Evolutionary conservation across 371 early-diverging fungal genomes (phyloP).

Genomic region (Apophysomyces sp.): DNA sequence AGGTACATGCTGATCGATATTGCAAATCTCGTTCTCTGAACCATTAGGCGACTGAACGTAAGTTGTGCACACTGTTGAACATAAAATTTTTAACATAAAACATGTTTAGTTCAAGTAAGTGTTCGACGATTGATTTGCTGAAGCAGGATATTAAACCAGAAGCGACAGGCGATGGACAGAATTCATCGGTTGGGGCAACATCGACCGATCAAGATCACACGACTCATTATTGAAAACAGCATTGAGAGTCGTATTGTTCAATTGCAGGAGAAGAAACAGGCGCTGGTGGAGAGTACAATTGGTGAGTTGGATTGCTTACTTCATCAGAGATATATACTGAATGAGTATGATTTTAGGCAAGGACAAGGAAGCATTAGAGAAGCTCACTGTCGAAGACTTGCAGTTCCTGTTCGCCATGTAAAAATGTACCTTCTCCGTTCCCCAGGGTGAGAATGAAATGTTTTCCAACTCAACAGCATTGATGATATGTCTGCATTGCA

Average conservation of each 20-base stretch:
- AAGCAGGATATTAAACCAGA: slow-evolving; percentile 2
- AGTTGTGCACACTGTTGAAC: slow-evolving; percentile 6
- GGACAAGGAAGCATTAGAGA: slow-evolving; percentile 62
- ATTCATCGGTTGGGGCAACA: slow-evolving; percentile 91
- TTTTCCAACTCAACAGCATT: background rate
- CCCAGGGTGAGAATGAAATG: background rate
- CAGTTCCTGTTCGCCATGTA: slow-evolving; percentile 82
- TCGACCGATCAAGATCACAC: slow-evolving; percentile 86
- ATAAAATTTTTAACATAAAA: background rate
- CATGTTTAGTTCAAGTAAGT: background rate
- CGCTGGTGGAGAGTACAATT: slow-evolving; percentile 87
- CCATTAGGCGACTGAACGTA: slow-evolving; percentile 43
- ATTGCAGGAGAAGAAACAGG: slow-evolving; percentile 94
- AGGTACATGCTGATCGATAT: slow-evolving; percentile 15
- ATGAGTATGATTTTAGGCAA: slow-evolving; percentile 16
- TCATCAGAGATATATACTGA: background rate
- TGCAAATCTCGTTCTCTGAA: background rate
- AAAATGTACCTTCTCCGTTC: slow-evolving; percentile 7
- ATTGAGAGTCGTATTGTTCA: slow-evolving; percentile 94
- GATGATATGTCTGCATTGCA: background rate
- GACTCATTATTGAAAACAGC: slow-evolving; percentile 92
- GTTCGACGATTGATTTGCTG: background rate
- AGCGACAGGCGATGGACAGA: slow-evolving; percentile 82
- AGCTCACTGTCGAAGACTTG: slow-evolving; percentile 83
- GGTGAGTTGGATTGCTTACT: slow-evolving; percentile 57